Percentiles rank a stretch among this genome's conserved stretches.
These are phyloP conservation scores for Penicillium nordicum DNA, from an alignment of 2,329 filamentous ascomycete genomes.

Conservation along the genomic window DNA sequence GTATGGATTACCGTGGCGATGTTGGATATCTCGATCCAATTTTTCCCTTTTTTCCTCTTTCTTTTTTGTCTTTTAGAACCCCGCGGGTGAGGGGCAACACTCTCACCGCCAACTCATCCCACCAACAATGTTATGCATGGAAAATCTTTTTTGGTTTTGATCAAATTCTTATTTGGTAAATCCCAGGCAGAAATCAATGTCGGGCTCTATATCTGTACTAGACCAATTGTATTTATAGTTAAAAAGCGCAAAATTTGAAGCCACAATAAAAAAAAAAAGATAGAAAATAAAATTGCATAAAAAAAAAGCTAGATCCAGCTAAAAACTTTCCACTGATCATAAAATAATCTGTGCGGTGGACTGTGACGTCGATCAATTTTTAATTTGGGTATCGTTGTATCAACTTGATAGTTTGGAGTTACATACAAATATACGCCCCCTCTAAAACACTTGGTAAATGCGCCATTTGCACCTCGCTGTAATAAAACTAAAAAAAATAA, in stretches of 20 bases:
- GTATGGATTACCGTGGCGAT: not conserved
- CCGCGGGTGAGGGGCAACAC: slow-evolving; percentile 18
- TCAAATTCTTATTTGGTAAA: not conserved
- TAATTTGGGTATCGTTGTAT: slow-evolving; percentile 6
- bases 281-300: not conserved
- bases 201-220: slow-evolving; percentile 6
- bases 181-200: not conserved
- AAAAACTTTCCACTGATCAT: not conserved
- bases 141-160: not conserved
- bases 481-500: slow-evolving; percentile 1
- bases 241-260: not conserved
- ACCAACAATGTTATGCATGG: slow-evolving; percentile 15
- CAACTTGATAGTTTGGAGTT: not conserved
- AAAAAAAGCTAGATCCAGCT: not conserved
- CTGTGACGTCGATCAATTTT: slow-evolving; percentile 12
- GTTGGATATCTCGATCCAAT: not conserved
- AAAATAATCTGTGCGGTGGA: slow-evolving; percentile 2
- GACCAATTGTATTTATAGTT: not conserved
- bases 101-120: slow-evolving; percentile 23
- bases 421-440: not conserved
- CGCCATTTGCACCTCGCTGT: slow-evolving; percentile 11
- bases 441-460: not conserved
- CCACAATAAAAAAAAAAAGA: not conserved
- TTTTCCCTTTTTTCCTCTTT: not conserved
- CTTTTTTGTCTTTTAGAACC: slow-evolving; percentile 1